Conservation (phyloP, 2,329 filamentous ascomycete species). For the Ciborinia camelliae region DNA sequence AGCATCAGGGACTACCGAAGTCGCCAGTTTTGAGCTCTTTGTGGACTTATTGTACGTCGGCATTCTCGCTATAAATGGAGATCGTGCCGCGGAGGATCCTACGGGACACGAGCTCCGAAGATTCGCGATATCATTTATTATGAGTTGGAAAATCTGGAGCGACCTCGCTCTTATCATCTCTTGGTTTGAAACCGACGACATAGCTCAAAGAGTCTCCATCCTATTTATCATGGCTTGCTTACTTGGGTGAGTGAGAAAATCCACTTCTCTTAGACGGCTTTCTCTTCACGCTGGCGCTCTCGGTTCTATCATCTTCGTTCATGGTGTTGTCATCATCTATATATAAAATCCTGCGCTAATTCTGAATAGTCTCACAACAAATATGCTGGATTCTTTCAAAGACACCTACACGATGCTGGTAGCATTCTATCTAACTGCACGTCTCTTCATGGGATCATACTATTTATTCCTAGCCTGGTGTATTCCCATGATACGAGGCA, state of each 20-base stretch:
- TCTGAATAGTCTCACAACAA: constrained; percentile 51
- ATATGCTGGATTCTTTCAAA: constrained; percentile 56
- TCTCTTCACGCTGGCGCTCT: neutral
- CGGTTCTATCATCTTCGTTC: neutral
- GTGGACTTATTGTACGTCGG: constrained; percentile 56
- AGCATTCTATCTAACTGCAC: constrained; percentile 57
- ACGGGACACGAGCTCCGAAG: constrained; percentile 54
- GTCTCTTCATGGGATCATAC: constrained; percentile 52
- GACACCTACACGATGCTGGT: constrained; percentile 57
- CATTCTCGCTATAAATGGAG: constrained; percentile 62
- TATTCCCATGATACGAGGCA: constrained; percentile 55
- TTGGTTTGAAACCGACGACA: constrained; percentile 61
- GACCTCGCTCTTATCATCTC: constrained; percentile 55
- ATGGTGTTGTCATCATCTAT: neutral
- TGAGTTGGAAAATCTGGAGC: constrained; percentile 59
- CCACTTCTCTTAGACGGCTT: neutral
- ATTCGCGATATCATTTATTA: constrained; percentile 59
- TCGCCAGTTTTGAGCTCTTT: constrained; percentile 62
- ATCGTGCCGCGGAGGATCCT: constrained; percentile 55
- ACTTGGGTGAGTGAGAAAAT: constrained; percentile 45
- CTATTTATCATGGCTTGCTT: constrained; percentile 60
- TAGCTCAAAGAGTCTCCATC: constrained; percentile 55
- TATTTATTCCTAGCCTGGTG: constrained; percentile 46
- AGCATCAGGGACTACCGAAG: constrained; percentile 55
- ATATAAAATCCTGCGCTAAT: neutral